These are phyloP conservation scores for Penicillium antarcticum DNA, from an alignment of 495 filamentous ascomycete species.

Conservation along the genomic window DNA sequence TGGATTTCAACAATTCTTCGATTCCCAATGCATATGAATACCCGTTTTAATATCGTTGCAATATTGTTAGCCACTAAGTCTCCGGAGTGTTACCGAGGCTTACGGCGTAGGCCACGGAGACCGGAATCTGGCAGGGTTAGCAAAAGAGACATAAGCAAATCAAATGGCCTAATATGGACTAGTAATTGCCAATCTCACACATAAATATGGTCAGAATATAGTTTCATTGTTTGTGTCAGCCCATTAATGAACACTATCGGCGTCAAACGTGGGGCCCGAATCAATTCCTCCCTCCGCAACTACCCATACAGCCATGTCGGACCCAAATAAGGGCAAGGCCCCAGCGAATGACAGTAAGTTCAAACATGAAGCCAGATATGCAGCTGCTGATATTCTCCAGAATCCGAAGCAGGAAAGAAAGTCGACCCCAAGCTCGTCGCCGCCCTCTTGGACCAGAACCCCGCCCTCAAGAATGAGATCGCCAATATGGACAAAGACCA, in stretches of 20 bases:
- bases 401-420: constrained; percentile 32
- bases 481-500: constrained; percentile 42
- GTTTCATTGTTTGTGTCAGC: too few relatives aligned
- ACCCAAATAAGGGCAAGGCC: constrained; percentile 42
- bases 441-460: constrained; percentile 46
- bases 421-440: constrained; percentile 43
- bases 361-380: background rate
- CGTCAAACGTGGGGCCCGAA: constrained; percentile 33
- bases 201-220: too few relatives aligned
- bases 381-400: constrained; percentile 6
- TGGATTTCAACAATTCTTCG: constrained; percentile 29
- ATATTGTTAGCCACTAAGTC: too few relatives aligned
- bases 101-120: too few relatives aligned
- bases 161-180: too few relatives aligned
- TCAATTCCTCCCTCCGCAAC: constrained; percentile 16
- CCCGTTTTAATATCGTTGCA: background rate
- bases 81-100: too few relatives aligned
- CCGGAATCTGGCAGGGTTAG: too few relatives aligned
- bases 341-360: constrained; percentile 14
- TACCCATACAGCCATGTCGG: constrained; percentile 30
- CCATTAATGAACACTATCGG: background rate
- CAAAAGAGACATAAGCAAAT: too few relatives aligned
- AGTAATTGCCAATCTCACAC: too few relatives aligned
- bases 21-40: constrained; percentile 8
- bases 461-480: constrained; percentile 47